Evolutionary conservation across 1,284 basidiomycete species (phyloP).

Genomic region (Stereum hirsutum): DNA sequence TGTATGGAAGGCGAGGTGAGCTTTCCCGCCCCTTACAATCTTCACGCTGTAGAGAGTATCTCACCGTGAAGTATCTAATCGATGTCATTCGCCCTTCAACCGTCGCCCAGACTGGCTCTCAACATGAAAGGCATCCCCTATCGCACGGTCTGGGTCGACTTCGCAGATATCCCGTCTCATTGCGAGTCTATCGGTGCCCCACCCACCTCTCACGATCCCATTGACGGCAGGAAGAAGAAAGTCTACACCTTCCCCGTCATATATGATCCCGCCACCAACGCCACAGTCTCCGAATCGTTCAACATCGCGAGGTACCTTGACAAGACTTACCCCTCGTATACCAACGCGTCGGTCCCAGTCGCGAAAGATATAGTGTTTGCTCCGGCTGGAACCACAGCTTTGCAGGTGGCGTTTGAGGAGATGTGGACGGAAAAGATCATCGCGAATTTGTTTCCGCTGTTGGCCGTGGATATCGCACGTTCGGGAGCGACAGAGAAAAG

Average conservation of each 20-base stretch:
- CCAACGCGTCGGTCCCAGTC: slow-evolving; percentile 16
- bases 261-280: slow-evolving; percentile 15
- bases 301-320: slow-evolving; percentile 26
- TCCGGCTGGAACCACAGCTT: slow-evolving; percentile 15
- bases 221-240: too few relatives aligned
- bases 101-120: slow-evolving; percentile 18
- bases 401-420: slow-evolving; percentile 23
- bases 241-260: slow-evolving; percentile 19
- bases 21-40: background rate
- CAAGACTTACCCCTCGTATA: slow-evolving; percentile 20
- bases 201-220: slow-evolving; percentile 14
- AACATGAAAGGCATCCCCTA: slow-evolving; percentile 25
- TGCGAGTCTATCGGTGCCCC: slow-evolving; percentile 19
- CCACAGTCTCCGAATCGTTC: slow-evolving; percentile 21
- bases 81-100: background rate
- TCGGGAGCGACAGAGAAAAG: slow-evolving; percentile 21
- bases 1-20: slow-evolving; percentile 16
- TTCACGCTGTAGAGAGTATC: background rate
- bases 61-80: too few relatives aligned
- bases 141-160: slow-evolving; percentile 27
- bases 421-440: slow-evolving; percentile 10
- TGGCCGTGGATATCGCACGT: slow-evolving; percentile 17
- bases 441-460: slow-evolving; percentile 3
- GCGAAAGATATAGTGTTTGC: too few relatives aligned
- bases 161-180: slow-evolving; percentile 23